Conservation (phyloP, 2,329 filamentous ascomycete species). For the Clarireedia hainanense region DNA sequence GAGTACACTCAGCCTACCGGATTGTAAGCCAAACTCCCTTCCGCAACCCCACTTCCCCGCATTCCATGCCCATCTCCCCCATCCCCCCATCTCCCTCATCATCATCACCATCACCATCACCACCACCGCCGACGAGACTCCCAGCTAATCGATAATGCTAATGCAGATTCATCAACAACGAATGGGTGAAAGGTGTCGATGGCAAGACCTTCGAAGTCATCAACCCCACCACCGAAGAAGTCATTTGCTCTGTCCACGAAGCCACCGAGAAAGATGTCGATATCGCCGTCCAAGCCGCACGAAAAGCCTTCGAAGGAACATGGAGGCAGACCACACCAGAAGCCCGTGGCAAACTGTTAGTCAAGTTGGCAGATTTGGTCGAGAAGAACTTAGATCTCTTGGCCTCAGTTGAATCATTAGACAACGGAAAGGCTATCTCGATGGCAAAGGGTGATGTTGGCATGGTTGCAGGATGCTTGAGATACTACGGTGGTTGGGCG, state of each 20-base stretch:
- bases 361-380: slow-evolving; percentile 71
- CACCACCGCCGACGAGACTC: too few species aligned
- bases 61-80: not conserved
- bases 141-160: not conserved
- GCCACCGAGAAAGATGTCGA: slow-evolving; percentile 81
- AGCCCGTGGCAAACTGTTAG: slow-evolving; percentile 60
- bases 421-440: slow-evolving; percentile 76
- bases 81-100: too few species aligned
- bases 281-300: slow-evolving; percentile 75
- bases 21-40: slow-evolving; percentile 33
- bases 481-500: slow-evolving; percentile 74
- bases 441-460: slow-evolving; percentile 70
- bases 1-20: slow-evolving; percentile 30
- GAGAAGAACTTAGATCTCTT: slow-evolving; percentile 73
- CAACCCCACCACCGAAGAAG: slow-evolving; percentile 79
- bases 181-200: slow-evolving; percentile 76
- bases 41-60: not conserved
- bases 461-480: slow-evolving; percentile 60
- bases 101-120: not conserved
- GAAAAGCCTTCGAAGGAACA: slow-evolving; percentile 71
- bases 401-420: slow-evolving; percentile 75
- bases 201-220: slow-evolving; percentile 89
- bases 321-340: slow-evolving; percentile 65
- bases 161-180: slow-evolving; percentile 69
- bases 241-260: slow-evolving; percentile 76